Evolutionary conservation across 257 asterid genomes (phyloP).

Genomic region (Solanum dulcamara): DNA sequence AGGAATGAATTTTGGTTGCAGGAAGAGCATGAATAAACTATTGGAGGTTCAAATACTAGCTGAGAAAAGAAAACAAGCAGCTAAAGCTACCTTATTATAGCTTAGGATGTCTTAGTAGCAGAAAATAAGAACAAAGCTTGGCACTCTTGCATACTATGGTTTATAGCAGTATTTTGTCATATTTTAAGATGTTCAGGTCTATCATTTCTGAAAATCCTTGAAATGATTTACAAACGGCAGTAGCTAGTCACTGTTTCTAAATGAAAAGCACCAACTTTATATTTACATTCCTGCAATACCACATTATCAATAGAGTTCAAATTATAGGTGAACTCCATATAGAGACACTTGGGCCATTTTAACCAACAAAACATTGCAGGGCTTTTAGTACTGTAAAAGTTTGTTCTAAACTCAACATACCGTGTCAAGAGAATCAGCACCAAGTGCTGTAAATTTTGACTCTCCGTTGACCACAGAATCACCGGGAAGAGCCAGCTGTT

Average conservation of each 20-base stretch:
- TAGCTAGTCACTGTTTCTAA: not conserved
- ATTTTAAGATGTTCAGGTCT: not conserved
- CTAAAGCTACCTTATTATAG: not conserved
- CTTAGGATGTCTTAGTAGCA: not conserved
- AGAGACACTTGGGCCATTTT: not conserved
- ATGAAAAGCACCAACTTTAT: not conserved
- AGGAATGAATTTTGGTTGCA: not conserved
- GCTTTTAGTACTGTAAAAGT: not conserved
- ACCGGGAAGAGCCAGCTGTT: constrained; percentile 74
- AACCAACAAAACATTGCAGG: not conserved
- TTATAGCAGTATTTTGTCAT: not conserved
- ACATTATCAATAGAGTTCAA: not conserved
- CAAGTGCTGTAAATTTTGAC: constrained; percentile 65
- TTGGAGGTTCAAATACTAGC: not conserved
- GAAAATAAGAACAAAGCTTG: not conserved
- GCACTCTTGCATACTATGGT: not conserved
- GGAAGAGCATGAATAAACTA: not conserved
- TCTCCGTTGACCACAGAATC: constrained; percentile 52
- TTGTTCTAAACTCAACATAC: constrained; percentile 20
- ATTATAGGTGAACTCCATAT: not conserved
- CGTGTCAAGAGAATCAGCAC: constrained; percentile 98
- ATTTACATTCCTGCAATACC: not conserved
- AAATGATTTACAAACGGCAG: not conserved
- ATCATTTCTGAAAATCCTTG: not conserved
- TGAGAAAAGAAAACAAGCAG: not conserved